Evolutionary conservation across 192 early-diverging fungal species (phyloP).

Genomic region (Phlyctochytrium arcticum): DNA sequence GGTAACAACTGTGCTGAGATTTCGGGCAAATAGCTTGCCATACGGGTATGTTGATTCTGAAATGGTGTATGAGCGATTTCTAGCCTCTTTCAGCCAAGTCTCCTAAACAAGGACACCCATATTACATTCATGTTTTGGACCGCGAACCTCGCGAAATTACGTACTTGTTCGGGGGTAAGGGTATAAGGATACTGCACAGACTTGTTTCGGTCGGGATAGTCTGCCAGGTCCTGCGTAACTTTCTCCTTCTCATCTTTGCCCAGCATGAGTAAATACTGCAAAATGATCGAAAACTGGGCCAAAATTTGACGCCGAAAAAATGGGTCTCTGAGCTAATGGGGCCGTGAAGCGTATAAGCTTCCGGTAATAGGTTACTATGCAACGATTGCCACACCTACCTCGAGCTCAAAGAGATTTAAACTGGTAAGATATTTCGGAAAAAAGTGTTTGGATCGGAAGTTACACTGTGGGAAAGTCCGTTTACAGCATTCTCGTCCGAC

Average conservation of each 20-base stretch:
- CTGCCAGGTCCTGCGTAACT: slow-evolving; percentile 29
- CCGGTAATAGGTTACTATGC: too few relatives aligned
- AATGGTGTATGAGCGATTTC: slow-evolving; percentile 42
- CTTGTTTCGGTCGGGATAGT: slow-evolving; percentile 48
- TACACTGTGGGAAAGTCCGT: too few relatives aligned
- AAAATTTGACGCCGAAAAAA: slow-evolving; percentile 82
- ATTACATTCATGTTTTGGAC: too few relatives aligned
- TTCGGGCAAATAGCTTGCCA: slow-evolving; percentile 60
- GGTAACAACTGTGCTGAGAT: slow-evolving; percentile 60
- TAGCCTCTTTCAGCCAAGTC: slow-evolving; percentile 50
- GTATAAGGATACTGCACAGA: slow-evolving; percentile 41
- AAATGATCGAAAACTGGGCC: slow-evolving; percentile 76
- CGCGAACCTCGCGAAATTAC: too few relatives aligned
- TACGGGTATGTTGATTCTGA: slow-evolving; percentile 53
- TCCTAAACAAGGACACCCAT: too few relatives aligned
- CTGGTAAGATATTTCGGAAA: slow-evolving; percentile 79
- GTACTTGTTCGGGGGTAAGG: slow-evolving; percentile 32
- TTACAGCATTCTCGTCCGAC: too few relatives aligned
- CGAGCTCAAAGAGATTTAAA: slow-evolving; percentile 63
- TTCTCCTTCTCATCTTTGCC: slow-evolving; percentile 41
- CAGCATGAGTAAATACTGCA: slow-evolving; percentile 67
- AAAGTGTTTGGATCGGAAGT: too few relatives aligned
- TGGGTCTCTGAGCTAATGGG: slow-evolving; percentile 73
- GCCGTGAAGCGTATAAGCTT: too few relatives aligned
- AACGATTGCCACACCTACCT: too few relatives aligned